Evolutionary conservation across 768 basidiomycete species (phyloP).

Genomic region (Trametes villosa): DNA sequence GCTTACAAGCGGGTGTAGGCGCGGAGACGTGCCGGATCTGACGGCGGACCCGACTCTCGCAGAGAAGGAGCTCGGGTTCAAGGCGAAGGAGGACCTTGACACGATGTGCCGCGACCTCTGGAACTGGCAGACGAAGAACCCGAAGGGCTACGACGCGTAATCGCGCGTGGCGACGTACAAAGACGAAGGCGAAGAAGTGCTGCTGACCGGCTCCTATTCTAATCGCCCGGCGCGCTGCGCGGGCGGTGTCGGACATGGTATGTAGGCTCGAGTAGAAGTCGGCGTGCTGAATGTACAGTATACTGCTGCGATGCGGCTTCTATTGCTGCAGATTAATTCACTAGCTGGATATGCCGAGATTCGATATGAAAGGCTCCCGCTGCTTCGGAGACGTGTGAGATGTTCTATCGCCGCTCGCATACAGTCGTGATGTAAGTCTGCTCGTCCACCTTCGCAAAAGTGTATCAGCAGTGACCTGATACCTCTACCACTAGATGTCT

Average conservation of each 20-base stretch:
- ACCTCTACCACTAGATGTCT: too few relatives aligned
- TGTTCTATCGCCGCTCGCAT: too few relatives aligned
- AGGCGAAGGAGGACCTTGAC: constrained; percentile 77
- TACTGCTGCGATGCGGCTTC: too few relatives aligned
- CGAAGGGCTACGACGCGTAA: constrained; percentile 62
- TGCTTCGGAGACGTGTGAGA: too few relatives aligned
- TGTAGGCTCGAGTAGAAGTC: constrained; percentile 14
- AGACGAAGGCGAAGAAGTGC: neutral
- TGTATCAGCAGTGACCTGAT: too few relatives aligned
- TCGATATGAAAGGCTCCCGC: too few relatives aligned
- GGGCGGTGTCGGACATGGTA: constrained; percentile 12
- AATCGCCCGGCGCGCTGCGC: neutral
- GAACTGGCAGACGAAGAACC: constrained; percentile 98
- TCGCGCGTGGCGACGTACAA: neutral
- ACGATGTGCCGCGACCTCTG: constrained; percentile 96
- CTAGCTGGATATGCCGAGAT: too few relatives aligned
- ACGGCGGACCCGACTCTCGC: constrained; percentile 93
- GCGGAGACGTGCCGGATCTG: constrained; percentile 95
- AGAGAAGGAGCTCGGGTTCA: constrained; percentile 91
- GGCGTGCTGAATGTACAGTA: constrained; percentile 13
- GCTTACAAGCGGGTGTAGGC: constrained; percentile 46
- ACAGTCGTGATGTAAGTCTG: too few relatives aligned
- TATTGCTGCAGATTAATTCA: too few relatives aligned
- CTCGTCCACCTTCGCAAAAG: too few relatives aligned
- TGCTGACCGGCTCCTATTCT: neutral